phyloP scores from a whole-genome alignment of 2,329 filamentous ascomycete species.

The Rhexocercosporidium sp. region DNA sequence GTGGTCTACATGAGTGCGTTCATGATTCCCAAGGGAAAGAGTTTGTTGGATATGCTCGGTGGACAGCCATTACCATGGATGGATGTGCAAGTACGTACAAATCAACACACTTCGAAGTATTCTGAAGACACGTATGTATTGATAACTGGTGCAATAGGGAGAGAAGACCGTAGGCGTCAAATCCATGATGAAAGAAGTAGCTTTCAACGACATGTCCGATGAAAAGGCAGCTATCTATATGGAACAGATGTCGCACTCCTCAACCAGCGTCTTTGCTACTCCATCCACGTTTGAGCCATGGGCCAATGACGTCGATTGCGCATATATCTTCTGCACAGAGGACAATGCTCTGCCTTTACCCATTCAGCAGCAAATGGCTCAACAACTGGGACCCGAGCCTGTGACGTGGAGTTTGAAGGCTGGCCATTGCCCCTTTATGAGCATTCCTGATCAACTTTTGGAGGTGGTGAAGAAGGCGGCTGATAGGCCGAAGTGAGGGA shows the following conservation, averaged over 20 bases:
- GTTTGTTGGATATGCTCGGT: constrained; percentile 24
- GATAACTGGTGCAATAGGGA: constrained; percentile 12
- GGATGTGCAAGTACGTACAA: constrained; percentile 24
- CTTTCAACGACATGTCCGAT: constrained; percentile 25
- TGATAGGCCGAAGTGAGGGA: not conserved
- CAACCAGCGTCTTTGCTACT: constrained; percentile 21
- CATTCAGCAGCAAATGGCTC: constrained; percentile 27
- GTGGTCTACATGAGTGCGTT: constrained; percentile 28
- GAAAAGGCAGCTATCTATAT: constrained; percentile 13
- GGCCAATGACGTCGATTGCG: constrained; percentile 23
- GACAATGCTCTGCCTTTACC: constrained; percentile 27
- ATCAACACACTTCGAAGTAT: too few species aligned
- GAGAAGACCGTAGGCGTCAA: constrained; percentile 18
- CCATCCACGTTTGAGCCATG: constrained; percentile 32
- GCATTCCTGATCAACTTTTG: constrained; percentile 26
- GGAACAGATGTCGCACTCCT: constrained; percentile 20
- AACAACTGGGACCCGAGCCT: constrained; percentile 21
- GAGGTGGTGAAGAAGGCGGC: constrained; percentile 21
- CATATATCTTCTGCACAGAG: constrained; percentile 31
- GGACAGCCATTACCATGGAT: constrained; percentile 29
- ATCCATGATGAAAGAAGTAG: constrained; percentile 13
- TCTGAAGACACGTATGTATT: not conserved
- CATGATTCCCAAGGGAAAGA: constrained; percentile 26
- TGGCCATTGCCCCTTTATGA: constrained; percentile 31
- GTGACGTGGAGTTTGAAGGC: constrained; percentile 24